phyloP scores from a whole-genome alignment of 139 green algal genomes.

The Closterium sp. region DNA sequence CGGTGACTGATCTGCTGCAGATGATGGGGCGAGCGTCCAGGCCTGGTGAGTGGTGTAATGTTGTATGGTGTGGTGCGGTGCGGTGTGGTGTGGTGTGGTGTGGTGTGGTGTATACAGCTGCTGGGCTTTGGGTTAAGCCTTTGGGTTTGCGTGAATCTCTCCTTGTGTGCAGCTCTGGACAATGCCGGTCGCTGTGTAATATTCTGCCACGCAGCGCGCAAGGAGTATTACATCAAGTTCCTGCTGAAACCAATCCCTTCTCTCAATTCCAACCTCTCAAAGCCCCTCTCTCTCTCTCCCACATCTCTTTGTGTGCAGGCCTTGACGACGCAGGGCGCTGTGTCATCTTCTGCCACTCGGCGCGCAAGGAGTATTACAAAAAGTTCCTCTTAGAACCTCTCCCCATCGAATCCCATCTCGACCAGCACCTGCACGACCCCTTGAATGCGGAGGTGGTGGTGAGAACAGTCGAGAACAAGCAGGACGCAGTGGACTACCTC shows the following conservation, averaged over 20 bases:
- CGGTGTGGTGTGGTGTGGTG: no score
- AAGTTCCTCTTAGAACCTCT: constrained; percentile 97
- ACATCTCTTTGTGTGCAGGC: neutral
- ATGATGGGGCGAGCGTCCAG: constrained; percentile 86
- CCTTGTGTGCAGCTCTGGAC: constrained; percentile 58
- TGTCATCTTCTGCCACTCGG: constrained; percentile 87
- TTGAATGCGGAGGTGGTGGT: constrained; percentile 75
- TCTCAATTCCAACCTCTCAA: no score
- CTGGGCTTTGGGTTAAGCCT: no score
- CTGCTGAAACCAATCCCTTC: constrained; percentile 94
- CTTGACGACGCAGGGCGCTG: constrained; percentile 60
- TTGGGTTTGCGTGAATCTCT: neutral
- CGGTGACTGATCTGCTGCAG: constrained; percentile 93
- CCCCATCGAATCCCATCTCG: constrained; percentile 93
- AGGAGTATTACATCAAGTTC: constrained; percentile 99
- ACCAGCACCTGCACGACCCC: constrained; percentile 92
- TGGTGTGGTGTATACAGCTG: no score
- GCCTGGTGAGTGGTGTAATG: constrained; percentile 38
- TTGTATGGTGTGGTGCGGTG: no score
- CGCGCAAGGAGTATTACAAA: constrained; percentile 98
- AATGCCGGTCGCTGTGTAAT: constrained; percentile 68
- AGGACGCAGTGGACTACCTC: constrained; percentile 97
- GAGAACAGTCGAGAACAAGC: constrained; percentile 84
- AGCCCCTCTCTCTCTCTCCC: no score
- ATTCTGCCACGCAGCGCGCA: constrained; percentile 85